Conservation (phyloP, 371 early-diverging fungal species). For the Mortierella sp. region DNA sequence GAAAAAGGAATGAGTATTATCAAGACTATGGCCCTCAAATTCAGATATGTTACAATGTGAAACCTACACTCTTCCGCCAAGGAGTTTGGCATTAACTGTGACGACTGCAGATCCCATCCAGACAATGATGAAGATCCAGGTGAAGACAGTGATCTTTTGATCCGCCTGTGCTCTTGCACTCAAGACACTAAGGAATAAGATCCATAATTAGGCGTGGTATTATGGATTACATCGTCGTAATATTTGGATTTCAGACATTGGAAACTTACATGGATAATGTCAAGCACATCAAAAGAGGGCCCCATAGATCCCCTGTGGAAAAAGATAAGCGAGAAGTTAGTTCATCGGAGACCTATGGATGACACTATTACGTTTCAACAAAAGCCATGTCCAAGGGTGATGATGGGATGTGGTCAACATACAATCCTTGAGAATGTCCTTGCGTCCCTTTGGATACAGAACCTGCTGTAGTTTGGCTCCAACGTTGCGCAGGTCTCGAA, state of each 20-base stretch:
- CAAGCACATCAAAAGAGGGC: conserved; percentile 92
- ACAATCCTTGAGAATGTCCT: conserved; percentile 85
- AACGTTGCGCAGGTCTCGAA: conserved; percentile 83
- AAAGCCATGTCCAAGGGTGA: too few species aligned
- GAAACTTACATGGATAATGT: conserved; percentile 81
- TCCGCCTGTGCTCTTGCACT: conserved; percentile 72
- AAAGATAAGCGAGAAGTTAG: neutral
- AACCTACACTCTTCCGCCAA: conserved; percentile 90
- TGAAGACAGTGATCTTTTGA: conserved; percentile 89
- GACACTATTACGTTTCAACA: too few species aligned
- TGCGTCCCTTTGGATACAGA: conserved; percentile 73
- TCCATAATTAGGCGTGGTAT: neutral
- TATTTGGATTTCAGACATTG: neutral
- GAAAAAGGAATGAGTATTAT: neutral
- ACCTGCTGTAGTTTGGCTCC: conserved; percentile 81
- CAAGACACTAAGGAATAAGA: conserved; percentile 60
- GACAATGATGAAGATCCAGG: conserved; percentile 91
- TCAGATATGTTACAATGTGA: neutral
- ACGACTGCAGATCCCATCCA: conserved; percentile 94
- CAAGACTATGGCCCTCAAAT: neutral
- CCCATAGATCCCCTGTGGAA: conserved; percentile 93
- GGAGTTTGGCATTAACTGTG: conserved; percentile 91
- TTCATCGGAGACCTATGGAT: too few species aligned
- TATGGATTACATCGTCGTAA: neutral
- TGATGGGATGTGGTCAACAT: conserved; percentile 39